phyloP scores from a whole-genome alignment of 2,329 filamentous ascomycete species.

The Gnomoniopsis smithogilvyi region DNA sequence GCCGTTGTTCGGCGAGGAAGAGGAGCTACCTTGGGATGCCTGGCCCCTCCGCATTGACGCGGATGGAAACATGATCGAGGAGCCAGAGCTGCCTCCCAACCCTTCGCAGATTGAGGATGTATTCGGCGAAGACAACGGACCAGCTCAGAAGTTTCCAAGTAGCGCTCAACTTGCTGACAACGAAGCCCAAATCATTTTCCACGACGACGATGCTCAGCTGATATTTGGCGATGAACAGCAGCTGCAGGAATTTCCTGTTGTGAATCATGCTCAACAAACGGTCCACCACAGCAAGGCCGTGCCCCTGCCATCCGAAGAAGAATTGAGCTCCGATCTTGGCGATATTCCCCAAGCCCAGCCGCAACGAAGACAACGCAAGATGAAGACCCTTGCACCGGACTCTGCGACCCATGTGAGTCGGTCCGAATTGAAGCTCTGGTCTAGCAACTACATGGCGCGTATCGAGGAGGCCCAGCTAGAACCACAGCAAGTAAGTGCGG shows the following conservation, averaged over 20 bases:
- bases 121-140: neutral
- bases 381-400: conserved; percentile 26
- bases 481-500: conserved; percentile 23
- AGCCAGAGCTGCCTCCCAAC: conserved; percentile 42
- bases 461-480: conserved; percentile 42
- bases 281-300: neutral
- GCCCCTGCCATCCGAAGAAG: conserved; percentile 5
- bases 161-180: conserved; percentile 8
- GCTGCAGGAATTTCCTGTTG: conserved; percentile 21
- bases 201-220: conserved; percentile 31
- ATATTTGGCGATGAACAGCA: conserved; percentile 32
- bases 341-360: conserved; percentile 1
- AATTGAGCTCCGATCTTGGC: conserved; percentile 5
- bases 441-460: conserved; percentile 44
- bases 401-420: conserved; percentile 33
- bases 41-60: conserved; percentile 49
- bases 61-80: conserved; percentile 48
- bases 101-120: conserved; percentile 20
- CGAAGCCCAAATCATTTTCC: conserved; percentile 8
- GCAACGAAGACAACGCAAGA: conserved; percentile 21
- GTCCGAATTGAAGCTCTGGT: conserved; percentile 38
- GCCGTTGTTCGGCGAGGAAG: conserved; percentile 33
- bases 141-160: conserved; percentile 1
- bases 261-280: neutral
- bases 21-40: conserved; percentile 34